Conservation (phyloP, 169 alveolate genomes). For the Amoebophrya sp. region DNA sequence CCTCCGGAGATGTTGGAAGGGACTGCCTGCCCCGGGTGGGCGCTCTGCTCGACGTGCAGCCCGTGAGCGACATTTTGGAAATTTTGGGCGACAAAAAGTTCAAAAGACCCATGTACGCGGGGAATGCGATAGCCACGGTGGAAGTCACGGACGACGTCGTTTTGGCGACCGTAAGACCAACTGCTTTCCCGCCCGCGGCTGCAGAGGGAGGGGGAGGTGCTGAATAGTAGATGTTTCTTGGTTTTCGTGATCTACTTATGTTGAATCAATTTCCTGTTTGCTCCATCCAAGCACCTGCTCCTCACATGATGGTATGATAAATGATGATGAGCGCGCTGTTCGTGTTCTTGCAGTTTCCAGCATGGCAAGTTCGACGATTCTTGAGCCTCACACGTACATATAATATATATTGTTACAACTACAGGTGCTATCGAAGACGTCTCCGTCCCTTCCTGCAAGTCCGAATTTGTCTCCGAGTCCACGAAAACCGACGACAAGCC, state of each 20-base stretch:
- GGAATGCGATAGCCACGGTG: conserved; percentile 41
- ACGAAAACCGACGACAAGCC: background rate
- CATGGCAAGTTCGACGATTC: too few relatives aligned
- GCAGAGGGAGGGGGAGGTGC: too few relatives aligned
- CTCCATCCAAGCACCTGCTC: too few relatives aligned
- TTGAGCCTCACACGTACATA: too few relatives aligned
- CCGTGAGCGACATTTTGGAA: conserved; percentile 37
- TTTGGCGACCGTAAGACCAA: background rate
- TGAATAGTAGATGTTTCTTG: too few relatives aligned
- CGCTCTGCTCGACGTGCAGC: conserved; percentile 47
- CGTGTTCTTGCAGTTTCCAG: too few relatives aligned
- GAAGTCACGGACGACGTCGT: background rate
- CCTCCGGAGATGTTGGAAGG: background rate
- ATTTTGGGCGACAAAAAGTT: conserved; percentile 22
- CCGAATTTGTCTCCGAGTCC: background rate
- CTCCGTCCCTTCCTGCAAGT: background rate
- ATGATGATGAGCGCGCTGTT: too few relatives aligned
- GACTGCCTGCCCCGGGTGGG: background rate
- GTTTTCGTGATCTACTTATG: too few relatives aligned
- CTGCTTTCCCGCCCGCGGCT: background rate
- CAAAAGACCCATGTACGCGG: conserved; percentile 46
- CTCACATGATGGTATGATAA: too few relatives aligned
- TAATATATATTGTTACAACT: too few relatives aligned
- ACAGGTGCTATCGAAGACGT: background rate
- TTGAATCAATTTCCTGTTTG: too few relatives aligned